phyloP scores from a whole-genome alignment of 805 yeast species.

The Grigorovia humatica region DNA sequence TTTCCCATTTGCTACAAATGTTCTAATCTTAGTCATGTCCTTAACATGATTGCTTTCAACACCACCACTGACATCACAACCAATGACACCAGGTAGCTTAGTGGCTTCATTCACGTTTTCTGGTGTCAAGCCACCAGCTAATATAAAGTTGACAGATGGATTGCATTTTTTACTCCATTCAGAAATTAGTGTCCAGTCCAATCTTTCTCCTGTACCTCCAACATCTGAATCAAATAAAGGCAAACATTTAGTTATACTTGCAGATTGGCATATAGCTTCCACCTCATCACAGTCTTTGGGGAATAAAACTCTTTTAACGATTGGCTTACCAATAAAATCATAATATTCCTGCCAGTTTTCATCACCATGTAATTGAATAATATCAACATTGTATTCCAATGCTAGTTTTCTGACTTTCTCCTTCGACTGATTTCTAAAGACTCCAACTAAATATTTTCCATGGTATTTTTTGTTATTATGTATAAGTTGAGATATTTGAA shows the following conservation, averaged over 20 bases:
- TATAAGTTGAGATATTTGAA: constrained; percentile 33
- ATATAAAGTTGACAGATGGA: constrained; percentile 37
- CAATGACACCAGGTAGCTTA: constrained; percentile 48
- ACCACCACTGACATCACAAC: constrained; percentile 94
- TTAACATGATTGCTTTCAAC: constrained; percentile 75
- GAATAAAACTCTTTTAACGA: constrained; percentile 58
- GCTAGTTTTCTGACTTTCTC: constrained; percentile 43
- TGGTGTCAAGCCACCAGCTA: constrained; percentile 87
- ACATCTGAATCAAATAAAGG: constrained; percentile 75
- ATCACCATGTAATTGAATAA: constrained; percentile 83
- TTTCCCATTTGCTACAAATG: constrained; percentile 30
- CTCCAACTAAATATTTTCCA: constrained; percentile 79
- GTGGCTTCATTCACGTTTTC: constrained; percentile 56
- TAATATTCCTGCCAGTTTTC: constrained; percentile 34
- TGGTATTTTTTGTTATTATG: constrained; percentile 23
- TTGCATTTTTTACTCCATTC: constrained; percentile 25
- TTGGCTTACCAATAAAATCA: constrained; percentile 38
- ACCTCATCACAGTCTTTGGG: constrained; percentile 43
- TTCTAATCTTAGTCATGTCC: constrained; percentile 50
- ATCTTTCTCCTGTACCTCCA: constrained; percentile 84
- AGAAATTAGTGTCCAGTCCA: constrained; percentile 57
- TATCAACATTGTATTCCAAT: constrained; percentile 45
- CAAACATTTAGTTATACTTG: constrained; percentile 1
- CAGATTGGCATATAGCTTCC: constrained; percentile 17
- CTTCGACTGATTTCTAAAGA: constrained; percentile 71